These are phyloP conservation scores for Penicillium turbatum DNA, from an alignment of 495 filamentous ascomycete genomes.

Conservation along the genomic window DNA sequence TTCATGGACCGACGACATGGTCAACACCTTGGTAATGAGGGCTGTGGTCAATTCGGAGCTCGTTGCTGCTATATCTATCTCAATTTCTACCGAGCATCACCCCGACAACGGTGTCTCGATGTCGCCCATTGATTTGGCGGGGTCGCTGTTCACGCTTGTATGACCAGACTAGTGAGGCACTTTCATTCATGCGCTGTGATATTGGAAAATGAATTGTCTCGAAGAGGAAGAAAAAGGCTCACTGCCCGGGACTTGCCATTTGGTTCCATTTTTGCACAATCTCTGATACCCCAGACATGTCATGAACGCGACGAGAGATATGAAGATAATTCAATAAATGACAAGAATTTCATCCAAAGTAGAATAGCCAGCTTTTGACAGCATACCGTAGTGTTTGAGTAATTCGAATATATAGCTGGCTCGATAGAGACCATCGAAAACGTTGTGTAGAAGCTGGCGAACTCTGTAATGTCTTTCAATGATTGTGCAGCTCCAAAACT, in stretches of 20 bases:
- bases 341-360: neutral
- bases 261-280: neutral
- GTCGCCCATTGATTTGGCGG: too few relatives aligned
- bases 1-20: neutral
- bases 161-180: too few relatives aligned
- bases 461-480: too few relatives aligned
- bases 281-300: slow-evolving; percentile 7
- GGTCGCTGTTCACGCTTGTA: too few relatives aligned
- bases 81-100: too few relatives aligned
- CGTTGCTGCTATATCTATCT: too few relatives aligned
- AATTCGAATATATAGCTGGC: neutral
- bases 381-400: neutral
- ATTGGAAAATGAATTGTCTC: neutral
- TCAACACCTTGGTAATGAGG: neutral
- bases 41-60: too few relatives aligned
- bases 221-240: neutral
- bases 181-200: too few relatives aligned
- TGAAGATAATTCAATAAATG: neutral
- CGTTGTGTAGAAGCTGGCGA: too few relatives aligned
- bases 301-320: slow-evolving; percentile 2
- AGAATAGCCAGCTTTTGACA: neutral
- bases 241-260: neutral
- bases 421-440: neutral
- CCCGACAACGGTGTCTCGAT: too few relatives aligned
- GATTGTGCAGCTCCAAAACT: too few relatives aligned